phyloP scores from a whole-genome alignment of 306 rosid species.

The Corylus heterophylla region DNA sequence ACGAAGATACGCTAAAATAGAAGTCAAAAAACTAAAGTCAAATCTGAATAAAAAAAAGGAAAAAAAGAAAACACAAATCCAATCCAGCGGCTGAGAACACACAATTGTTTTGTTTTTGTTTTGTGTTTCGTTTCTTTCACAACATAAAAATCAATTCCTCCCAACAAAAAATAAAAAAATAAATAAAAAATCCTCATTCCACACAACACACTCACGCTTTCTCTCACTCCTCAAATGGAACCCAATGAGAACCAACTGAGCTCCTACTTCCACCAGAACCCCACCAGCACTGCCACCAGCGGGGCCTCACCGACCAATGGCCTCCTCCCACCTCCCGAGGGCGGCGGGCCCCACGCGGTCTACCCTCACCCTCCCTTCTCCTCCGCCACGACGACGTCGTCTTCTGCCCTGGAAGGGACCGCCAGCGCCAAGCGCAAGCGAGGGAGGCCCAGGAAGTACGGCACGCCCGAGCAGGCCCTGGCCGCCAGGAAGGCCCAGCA shows the following conservation, averaged over 20 bases:
- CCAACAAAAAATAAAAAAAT: constrained; percentile 6
- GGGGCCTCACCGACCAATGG: constrained; percentile 63
- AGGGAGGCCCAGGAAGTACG: constrained; percentile 89
- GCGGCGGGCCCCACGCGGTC: constrained; percentile 56
- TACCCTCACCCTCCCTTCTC: constrained; percentile 73
- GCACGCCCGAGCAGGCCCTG: constrained; percentile 79
- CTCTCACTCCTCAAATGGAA: constrained; percentile 60
- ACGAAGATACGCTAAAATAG: constrained; percentile 7
- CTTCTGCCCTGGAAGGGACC: neutral
- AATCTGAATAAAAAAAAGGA: constrained; percentile 11
- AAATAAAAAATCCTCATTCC: constrained; percentile 38
- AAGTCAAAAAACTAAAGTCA: constrained; percentile 15
- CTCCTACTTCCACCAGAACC: constrained; percentile 63
- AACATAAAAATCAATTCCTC: neutral
- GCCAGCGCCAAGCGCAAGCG: constrained; percentile 68
- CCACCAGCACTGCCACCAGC: constrained; percentile 34
- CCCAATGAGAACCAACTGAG: constrained; percentile 81
- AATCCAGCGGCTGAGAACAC: constrained; percentile 36
- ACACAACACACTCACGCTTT: constrained; percentile 24
- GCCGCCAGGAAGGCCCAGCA: constrained; percentile 77
- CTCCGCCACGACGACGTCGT: constrained; percentile 43
- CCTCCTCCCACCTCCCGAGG: constrained; percentile 36
- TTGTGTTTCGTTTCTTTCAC: neutral
- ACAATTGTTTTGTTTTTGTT: neutral
- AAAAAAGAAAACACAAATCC: neutral